A percentile compares a stretch with the other conserved stretches of the same genome.
Evolutionary conservation across 495 filamentous ascomycete genomes (phyloP).

Genomic region (Melanomma pulvis-pyrius): DNA sequence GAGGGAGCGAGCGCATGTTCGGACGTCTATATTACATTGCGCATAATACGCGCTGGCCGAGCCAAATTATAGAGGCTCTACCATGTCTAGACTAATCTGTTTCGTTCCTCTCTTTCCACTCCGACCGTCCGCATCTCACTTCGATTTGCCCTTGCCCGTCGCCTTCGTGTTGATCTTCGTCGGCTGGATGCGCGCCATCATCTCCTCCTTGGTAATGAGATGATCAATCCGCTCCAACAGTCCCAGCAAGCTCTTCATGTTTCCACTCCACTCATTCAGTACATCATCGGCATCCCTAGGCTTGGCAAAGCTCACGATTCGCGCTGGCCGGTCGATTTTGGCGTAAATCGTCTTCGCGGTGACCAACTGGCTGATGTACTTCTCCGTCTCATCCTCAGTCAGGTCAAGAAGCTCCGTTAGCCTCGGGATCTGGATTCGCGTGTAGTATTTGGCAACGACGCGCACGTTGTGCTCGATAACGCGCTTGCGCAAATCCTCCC

Average conservation of each 20-base stretch:
- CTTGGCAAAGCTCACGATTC: slow-evolving; percentile 90
- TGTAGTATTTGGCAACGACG: slow-evolving; percentile 98
- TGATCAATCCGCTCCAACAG: slow-evolving; percentile 94
- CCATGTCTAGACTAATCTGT: slow-evolving; percentile 28
- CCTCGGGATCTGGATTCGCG: slow-evolving; percentile 87
- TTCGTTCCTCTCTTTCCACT: not conserved
- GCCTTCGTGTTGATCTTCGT: slow-evolving; percentile 55
- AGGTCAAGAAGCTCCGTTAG: slow-evolving; percentile 88
- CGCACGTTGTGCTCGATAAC: slow-evolving; percentile 99
- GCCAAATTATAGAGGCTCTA: slow-evolving; percentile 26
- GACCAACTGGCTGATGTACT: slow-evolving; percentile 93
- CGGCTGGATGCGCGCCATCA: slow-evolving; percentile 96
- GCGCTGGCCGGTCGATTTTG: slow-evolving; percentile 92
- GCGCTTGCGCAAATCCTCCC: slow-evolving; percentile 92
- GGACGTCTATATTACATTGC: slow-evolving; percentile 40
- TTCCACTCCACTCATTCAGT: slow-evolving; percentile 96
- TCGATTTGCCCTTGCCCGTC: slow-evolving; percentile 40
- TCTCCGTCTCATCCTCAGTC: slow-evolving; percentile 92
- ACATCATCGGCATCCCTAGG: slow-evolving; percentile 95
- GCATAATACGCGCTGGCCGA: slow-evolving; percentile 21
- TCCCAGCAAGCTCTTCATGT: slow-evolving; percentile 96
- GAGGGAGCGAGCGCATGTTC: slow-evolving; percentile 2
- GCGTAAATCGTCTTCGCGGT: slow-evolving; percentile 96
- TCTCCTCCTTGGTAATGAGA: slow-evolving; percentile 99
- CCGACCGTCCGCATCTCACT: slow-evolving; percentile 12